Evolutionary conservation across 2,329 filamentous ascomycete species (phyloP), one percentile per base, ranked within the genome.

Genomic region (Xylariaceae sp.): DNA sequence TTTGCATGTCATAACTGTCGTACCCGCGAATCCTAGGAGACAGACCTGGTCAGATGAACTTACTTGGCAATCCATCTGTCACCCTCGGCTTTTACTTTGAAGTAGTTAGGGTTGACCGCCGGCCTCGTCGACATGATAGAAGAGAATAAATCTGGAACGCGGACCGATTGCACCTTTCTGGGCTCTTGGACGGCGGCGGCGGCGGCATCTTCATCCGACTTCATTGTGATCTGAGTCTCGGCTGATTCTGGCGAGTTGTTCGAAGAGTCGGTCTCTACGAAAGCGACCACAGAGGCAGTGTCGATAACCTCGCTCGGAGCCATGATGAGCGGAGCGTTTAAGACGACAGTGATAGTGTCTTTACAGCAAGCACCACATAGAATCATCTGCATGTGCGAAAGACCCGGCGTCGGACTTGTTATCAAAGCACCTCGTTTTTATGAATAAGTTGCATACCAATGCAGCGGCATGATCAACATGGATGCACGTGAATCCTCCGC

Each of bases 121-220:
- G 56, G 56, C 22, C 31, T 56, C n/a, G 43, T 5, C 2, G 56
- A 19, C 56, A 58, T 56, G 12, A 58, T 58, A 10, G 56, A 58
- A 31, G 56, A 58, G 28, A 56, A 58, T 28, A 56, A 6, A n/a
- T 58, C 56, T 12, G 56, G 56, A 22, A 58, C 31, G 12, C 19
- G 16, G 45, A 47, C 45, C 12, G 16, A n/a, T 19, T 13, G 14
- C 14, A n/a, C 18, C 13, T 45, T 17, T 39, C 16, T 28, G 19
- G 14, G 14, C 40, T 9, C 40, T 17, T 42, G 14, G 40, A 42
- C 40, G 18, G 40, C 40, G 14, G 11, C 9, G 40, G 40, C 18
- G 14, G 40, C 11, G 33, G 33, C 33, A 10, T 36, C 33, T 42
- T n/a, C 40, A 19, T 42, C 40, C 40, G 40, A 42, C 18, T n/a